Evolutionary conservation across 805 yeast genomes (phyloP).

Genomic region (Yamadazyma laniorum): DNA sequence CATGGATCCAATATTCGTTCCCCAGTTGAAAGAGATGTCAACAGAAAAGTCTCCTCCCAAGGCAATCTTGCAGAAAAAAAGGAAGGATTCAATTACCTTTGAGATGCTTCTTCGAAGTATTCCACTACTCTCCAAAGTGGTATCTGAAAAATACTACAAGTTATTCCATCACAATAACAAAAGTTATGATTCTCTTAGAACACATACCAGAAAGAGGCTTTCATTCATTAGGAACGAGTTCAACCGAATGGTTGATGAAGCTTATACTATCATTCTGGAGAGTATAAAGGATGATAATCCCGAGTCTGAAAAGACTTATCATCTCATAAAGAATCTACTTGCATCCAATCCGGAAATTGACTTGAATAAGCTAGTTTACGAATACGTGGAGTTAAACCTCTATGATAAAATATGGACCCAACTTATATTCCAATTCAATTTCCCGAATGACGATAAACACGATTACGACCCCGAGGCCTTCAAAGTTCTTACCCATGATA

Average conservation of each 20-base stretch:
- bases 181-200: slow-evolving; percentile 29
- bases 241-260: slow-evolving; percentile 31
- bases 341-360: slow-evolving; percentile 41
- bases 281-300: slow-evolving; percentile 33
- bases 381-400: slow-evolving; percentile 68
- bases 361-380: slow-evolving; percentile 54
- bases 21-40: not conserved
- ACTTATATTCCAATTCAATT: slow-evolving; percentile 33
- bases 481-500: slow-evolving; percentile 25
- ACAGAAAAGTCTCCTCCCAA: not conserved
- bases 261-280: slow-evolving; percentile 37
- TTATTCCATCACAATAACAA: slow-evolving; percentile 43
- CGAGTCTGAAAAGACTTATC: slow-evolving; percentile 33
- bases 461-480: slow-evolving; percentile 25
- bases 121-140: slow-evolving; percentile 40
- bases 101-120: slow-evolving; percentile 36
- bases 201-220: slow-evolving; percentile 27
- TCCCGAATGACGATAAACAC: slow-evolving; percentile 20
- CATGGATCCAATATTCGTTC: slow-evolving; percentile 9
- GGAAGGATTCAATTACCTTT: slow-evolving; percentile 22
- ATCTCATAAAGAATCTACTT: slow-evolving; percentile 29
- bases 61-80: not conserved
- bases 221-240: slow-evolving; percentile 29
- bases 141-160: slow-evolving; percentile 35
- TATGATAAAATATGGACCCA: slow-evolving; percentile 67